These are phyloP conservation scores for Tagetes erecta DNA, from an alignment of 129 eudicot species.

Conservation along the genomic window DNA sequence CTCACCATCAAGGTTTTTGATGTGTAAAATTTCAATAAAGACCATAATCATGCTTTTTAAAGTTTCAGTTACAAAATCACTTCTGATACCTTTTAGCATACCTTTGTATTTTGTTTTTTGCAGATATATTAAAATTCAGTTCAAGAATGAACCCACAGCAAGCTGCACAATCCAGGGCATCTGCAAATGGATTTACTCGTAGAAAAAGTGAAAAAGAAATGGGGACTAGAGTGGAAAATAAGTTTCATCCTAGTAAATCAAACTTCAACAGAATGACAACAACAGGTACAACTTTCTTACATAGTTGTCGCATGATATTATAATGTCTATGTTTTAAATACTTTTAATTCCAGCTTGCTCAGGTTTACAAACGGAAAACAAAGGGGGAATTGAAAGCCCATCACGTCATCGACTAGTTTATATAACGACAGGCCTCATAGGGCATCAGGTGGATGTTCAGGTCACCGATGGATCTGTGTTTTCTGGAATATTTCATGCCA, in stretches of 20 bases:
- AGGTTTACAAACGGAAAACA: slow-evolving; percentile 49
- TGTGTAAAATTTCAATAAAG: neutral
- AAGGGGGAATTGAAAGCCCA: slow-evolving; percentile 56
- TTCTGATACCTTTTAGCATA: slow-evolving; percentile 3
- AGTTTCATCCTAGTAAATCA: slow-evolving; percentile 56
- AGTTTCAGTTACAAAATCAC: slow-evolving; percentile 1
- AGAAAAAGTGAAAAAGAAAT: slow-evolving; percentile 63
- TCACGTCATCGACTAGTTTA: slow-evolving; percentile 80
- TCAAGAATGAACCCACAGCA: slow-evolving; percentile 74
- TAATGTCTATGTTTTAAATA: neutral
- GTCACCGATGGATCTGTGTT: slow-evolving; percentile 78
- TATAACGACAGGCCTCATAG: slow-evolving; percentile 72
- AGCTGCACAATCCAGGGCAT: slow-evolving; percentile 61
- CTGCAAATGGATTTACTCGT: slow-evolving; percentile 71
- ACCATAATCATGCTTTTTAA: neutral
- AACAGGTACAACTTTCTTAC: slow-evolving; percentile 43
- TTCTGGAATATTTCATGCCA: slow-evolving; percentile 84
- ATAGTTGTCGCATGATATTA: neutral
- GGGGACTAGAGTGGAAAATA: slow-evolving; percentile 52
- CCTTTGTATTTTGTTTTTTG: neutral
- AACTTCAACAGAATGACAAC: slow-evolving; percentile 42
- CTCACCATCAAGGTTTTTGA: neutral
- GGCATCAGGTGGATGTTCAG: slow-evolving; percentile 94
- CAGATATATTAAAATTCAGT: slow-evolving; percentile 28
- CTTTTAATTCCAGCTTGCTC: slow-evolving; percentile 28